Percentiles rank a stretch among this genome's conserved stretches.
phyloP scores from a whole-genome alignment of 305 asterid species.

The Fraxinus albicans region DNA sequence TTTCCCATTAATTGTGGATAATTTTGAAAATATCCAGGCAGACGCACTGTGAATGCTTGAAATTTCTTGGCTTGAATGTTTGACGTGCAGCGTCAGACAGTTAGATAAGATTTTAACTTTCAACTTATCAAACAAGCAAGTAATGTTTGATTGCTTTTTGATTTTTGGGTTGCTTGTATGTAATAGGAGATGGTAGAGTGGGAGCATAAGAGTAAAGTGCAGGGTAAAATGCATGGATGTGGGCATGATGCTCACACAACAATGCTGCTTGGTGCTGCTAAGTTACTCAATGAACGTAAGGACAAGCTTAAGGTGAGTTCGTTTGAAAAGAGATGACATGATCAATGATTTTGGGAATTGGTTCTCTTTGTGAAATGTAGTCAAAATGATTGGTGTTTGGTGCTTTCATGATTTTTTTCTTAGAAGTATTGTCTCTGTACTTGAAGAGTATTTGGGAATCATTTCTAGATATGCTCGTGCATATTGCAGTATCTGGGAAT shows the following conservation, averaged over 20 bases:
- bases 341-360: background rate
- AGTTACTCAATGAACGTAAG: constrained; percentile 62
- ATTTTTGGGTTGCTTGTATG: constrained; percentile 4
- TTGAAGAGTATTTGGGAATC: background rate
- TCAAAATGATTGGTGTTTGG: background rate
- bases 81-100: background rate
- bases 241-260: constrained; percentile 91
- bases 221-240: constrained; percentile 85
- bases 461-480: background rate
- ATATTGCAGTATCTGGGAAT: background rate
- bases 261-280: constrained; percentile 92
- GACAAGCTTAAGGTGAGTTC: constrained; percentile 57
- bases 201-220: constrained; percentile 83
- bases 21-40: background rate
- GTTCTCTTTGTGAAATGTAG: constrained; percentile 3
- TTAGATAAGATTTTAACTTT: background rate
- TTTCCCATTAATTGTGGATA: background rate
- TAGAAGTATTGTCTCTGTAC: background rate
- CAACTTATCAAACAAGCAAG: background rate
- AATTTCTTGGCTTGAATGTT: background rate
- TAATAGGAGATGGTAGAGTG: constrained; percentile 75
- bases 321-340: background rate
- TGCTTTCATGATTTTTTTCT: background rate
- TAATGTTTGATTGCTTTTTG: constrained; percentile 11
- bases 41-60: background rate